These are phyloP conservation scores for Sporothrix brasiliensis DNA, from an alignment of 2,329 filamentous ascomycete species.

Conservation along the genomic window DNA sequence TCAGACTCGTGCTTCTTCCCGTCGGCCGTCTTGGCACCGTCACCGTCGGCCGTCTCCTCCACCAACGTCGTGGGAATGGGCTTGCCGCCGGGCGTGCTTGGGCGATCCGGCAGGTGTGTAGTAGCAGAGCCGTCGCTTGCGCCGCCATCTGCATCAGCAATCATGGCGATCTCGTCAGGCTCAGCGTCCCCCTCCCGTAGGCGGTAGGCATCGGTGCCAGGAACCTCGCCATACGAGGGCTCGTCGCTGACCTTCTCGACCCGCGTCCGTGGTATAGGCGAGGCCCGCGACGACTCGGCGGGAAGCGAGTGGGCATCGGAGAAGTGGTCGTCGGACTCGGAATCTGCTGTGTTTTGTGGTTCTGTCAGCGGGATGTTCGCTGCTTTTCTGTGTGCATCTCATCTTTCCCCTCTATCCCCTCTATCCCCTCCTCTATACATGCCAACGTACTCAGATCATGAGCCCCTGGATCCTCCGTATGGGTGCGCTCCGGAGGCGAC, in stretches of 20 bases:
- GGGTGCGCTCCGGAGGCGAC: slow-evolving; percentile 47
- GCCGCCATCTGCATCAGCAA: slow-evolving; percentile 42
- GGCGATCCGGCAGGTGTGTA: slow-evolving; percentile 10
- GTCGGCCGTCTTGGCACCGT: slow-evolving; percentile 50
- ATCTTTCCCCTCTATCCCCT: neutral
- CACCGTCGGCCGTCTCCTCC: slow-evolving; percentile 54
- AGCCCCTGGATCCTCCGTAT: slow-evolving; percentile 59
- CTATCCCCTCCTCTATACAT: neutral
- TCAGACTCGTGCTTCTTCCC: slow-evolving; percentile 55
- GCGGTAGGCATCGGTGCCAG: slow-evolving; percentile 61
- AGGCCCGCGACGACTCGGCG: slow-evolving; percentile 48
- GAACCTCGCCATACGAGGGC: slow-evolving; percentile 63
- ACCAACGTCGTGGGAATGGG: slow-evolving; percentile 57
- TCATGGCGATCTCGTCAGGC: slow-evolving; percentile 62
- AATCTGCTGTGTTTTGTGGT: slow-evolving; percentile 45
- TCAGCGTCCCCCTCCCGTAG: slow-evolving; percentile 60
- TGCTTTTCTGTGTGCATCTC: neutral
- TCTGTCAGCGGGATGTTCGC: slow-evolving; percentile 28
- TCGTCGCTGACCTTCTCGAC: slow-evolving; percentile 63
- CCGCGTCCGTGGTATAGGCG: slow-evolving; percentile 61
- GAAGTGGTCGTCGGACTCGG: slow-evolving; percentile 71
- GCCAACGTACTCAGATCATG: slow-evolving; percentile 57
- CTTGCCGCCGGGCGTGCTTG: slow-evolving; percentile 44
- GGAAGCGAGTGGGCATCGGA: slow-evolving; percentile 64
- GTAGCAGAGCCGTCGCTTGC: neutral